These are phyloP conservation scores for Ustilago bromivora DNA, from an alignment of 1,284 basidiomycete species.

Conservation along the genomic window DNA sequence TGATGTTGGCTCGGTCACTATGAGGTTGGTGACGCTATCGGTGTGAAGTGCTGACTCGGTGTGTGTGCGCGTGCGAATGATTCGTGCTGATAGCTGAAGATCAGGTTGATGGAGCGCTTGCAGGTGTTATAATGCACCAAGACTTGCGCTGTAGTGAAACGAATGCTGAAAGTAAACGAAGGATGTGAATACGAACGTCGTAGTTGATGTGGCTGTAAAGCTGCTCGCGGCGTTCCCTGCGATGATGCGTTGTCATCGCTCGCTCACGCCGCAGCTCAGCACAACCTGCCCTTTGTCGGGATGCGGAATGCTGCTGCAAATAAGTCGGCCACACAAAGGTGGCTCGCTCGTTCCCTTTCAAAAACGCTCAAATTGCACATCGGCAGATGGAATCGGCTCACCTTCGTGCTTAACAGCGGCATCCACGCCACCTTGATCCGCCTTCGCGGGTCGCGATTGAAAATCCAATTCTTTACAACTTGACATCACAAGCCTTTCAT, in stretches of 20 bases:
- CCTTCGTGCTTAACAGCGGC: background rate
- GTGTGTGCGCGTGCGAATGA: too few relatives aligned
- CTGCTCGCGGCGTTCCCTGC: background rate
- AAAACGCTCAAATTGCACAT: constrained; percentile 10
- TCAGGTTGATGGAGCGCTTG: background rate
- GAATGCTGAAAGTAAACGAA: background rate
- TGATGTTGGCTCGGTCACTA: background rate
- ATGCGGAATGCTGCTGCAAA: constrained; percentile 2
- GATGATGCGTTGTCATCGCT: background rate
- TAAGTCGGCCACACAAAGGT: background rate
- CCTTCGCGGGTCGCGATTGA: background rate
- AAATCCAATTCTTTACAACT: background rate
- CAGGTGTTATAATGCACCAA: background rate
- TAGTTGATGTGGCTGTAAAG: background rate
- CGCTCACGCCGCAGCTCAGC: background rate
- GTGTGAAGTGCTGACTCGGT: background rate
- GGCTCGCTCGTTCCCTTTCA: background rate
- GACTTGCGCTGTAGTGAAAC: background rate
- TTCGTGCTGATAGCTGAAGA: background rate
- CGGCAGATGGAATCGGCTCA: constrained; percentile 5
- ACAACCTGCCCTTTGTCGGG: background rate
- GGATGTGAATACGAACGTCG: background rate
- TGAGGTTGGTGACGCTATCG: background rate
- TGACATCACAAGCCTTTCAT: background rate
- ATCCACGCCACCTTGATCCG: background rate